A percentile compares a stretch with the other conserved stretches of the same genome.
Conservation (phyloP, 2,329 filamentous ascomycete genomes). For the Diaporthe citri region DNA sequence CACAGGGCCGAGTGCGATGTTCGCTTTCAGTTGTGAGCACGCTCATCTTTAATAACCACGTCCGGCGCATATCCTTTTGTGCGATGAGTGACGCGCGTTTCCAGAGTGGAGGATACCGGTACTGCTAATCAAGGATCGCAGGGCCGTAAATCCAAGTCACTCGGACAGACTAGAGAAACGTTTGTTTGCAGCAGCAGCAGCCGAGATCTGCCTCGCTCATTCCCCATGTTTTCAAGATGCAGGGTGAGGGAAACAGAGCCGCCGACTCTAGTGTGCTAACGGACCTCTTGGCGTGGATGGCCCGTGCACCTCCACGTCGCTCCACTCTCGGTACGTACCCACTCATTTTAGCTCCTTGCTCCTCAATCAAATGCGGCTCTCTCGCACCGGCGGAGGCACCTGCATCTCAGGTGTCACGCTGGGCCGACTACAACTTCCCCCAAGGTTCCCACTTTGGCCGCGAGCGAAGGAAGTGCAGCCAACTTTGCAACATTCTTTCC, state of each 20-base stretch:
- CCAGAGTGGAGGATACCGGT: too few species aligned
- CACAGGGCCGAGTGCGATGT: not conserved
- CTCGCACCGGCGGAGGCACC: not conserved
- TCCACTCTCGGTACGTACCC: not conserved
- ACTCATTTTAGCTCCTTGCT: slow-evolving; percentile 1
- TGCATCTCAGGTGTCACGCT: slow-evolving; percentile 1
- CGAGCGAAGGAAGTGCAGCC: not conserved
- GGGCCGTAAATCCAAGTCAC: not conserved
- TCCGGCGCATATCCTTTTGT: not conserved
- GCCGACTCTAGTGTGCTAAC: not conserved
- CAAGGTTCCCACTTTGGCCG: not conserved
- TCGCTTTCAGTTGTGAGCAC: not conserved
- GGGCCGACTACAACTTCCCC: not conserved
- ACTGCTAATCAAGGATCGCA: not conserved
- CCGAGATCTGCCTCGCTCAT: not conserved
- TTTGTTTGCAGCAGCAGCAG: not conserved
- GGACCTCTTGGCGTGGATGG: not conserved
- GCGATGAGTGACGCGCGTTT: not conserved
- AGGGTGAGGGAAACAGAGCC: not conserved
- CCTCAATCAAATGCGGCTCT: slow-evolving; percentile 19
- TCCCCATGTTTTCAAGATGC: not conserved
- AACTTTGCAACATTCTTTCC: slow-evolving; percentile 1
- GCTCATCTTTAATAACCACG: not conserved
- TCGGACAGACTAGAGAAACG: not conserved
- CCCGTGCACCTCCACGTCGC: slow-evolving; percentile 7